Conservation (phyloP, 1,284 basidiomycete genomes). For the Mycosarcoma maydis region DNA sequence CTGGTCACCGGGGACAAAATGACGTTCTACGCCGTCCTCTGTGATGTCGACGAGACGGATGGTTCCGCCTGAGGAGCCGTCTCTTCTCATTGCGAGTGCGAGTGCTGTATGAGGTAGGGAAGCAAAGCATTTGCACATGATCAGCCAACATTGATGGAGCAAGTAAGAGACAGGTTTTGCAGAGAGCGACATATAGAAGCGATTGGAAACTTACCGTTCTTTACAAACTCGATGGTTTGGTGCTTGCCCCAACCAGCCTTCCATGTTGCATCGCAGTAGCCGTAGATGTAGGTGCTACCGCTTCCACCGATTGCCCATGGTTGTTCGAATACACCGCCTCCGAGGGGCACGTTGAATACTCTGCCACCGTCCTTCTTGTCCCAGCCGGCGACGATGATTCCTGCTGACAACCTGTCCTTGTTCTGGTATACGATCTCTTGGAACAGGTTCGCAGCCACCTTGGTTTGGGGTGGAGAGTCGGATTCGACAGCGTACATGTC, state of each 20-base stretch:
- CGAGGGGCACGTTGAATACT: slow-evolving; percentile 81
- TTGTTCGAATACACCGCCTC: slow-evolving; percentile 63
- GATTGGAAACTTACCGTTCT: slow-evolving; percentile 73
- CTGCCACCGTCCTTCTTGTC: slow-evolving; percentile 90
- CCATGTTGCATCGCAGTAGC: slow-evolving; percentile 99
- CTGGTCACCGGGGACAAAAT: slow-evolving; percentile 86
- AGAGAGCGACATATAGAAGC: not conserved
- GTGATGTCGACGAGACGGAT: slow-evolving; percentile 98
- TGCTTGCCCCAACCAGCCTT: slow-evolving; percentile 89
- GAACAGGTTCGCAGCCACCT: slow-evolving; percentile 84
- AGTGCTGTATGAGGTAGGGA: slow-evolving; percentile 73
- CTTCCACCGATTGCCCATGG: slow-evolving; percentile 70
- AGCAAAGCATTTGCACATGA: not conserved
- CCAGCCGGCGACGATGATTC: slow-evolving; percentile 99
- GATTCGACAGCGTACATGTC: slow-evolving; percentile 83
- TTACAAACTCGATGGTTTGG: slow-evolving; percentile 92
- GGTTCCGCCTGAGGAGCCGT: slow-evolving; percentile 96
- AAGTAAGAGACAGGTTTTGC: too few relatives aligned
- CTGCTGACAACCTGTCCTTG: slow-evolving; percentile 83
- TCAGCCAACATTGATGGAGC: too few relatives aligned
- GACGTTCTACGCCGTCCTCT: slow-evolving; percentile 85
- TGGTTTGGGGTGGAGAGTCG: slow-evolving; percentile 80
- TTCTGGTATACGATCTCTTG: slow-evolving; percentile 92
- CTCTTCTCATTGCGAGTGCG: slow-evolving; percentile 93
- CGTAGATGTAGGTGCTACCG: slow-evolving; percentile 97